Percentiles rank a stretch among this genome's conserved stretches.
phyloP scores from a whole-genome alignment of 2,329 filamentous ascomycete genomes.

The Blastomyces gilchristii region DNA sequence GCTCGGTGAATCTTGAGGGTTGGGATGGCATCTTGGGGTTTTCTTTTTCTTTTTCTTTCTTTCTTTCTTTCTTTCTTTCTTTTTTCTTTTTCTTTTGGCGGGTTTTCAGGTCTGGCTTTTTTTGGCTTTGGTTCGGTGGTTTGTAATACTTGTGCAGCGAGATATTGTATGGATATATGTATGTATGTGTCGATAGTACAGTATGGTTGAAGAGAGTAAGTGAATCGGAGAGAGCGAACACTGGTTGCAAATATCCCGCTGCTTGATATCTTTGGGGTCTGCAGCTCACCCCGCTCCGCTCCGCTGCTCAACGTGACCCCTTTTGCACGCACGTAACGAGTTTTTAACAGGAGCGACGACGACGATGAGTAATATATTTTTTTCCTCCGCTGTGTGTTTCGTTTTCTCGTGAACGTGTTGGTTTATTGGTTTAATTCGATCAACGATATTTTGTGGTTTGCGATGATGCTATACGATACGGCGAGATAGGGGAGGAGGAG shows the following conservation, averaged over 20 bases:
- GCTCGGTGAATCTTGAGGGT: constrained; percentile 14
- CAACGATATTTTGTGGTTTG: neutral
- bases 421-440: neutral
- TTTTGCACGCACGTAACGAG: no score
- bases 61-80: no score
- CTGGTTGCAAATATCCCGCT: neutral
- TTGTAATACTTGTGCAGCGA: neutral
- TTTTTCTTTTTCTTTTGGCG: no score
- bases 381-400: neutral
- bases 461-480: neutral
- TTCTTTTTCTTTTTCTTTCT: no score
- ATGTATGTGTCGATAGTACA: neutral
- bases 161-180: no score
- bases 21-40: neutral
- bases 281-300: neutral
- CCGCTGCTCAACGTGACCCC: no score
- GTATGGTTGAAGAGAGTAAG: neutral
- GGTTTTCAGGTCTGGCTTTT: no score
- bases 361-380: neutral
- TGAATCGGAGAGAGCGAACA: neutral
- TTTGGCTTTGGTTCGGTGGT: neutral
- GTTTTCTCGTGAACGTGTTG: neutral
- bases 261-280: neutral
- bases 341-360: neutral
- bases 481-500: neutral